Evolutionary conservation across 1,284 basidiomycete species (phyloP).

Genomic region (Prillingera fragicola): DNA sequence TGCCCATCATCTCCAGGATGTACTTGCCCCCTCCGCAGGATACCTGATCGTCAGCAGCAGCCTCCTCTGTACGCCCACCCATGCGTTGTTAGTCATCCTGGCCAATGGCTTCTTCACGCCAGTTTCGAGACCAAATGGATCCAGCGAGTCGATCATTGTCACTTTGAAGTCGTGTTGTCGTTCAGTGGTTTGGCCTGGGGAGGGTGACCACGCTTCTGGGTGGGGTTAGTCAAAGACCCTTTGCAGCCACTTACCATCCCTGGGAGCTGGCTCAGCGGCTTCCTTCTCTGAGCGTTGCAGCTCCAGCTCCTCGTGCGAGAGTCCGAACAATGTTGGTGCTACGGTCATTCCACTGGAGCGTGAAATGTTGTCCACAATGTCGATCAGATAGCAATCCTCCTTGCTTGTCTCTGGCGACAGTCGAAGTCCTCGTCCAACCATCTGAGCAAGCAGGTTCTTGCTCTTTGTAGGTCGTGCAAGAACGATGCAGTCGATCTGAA

Average conservation of each 20-base stretch:
- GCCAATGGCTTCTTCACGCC: conserved; percentile 25
- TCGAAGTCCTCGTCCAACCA: conserved; percentile 92
- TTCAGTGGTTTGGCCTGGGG: neutral
- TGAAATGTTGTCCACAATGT: conserved; percentile 75
- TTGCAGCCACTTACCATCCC: neutral
- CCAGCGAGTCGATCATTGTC: conserved; percentile 2
- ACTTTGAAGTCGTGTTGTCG: neutral
- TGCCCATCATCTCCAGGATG: conserved; percentile 71
- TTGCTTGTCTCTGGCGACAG: conserved; percentile 77
- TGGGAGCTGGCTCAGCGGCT: conserved; percentile 14
- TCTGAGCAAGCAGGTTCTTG: conserved; percentile 83
- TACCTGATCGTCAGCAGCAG: conserved; percentile 67
- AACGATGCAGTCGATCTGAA: conserved; percentile 75
- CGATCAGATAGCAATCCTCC: conserved; percentile 78
- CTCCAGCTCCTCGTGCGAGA: conserved; percentile 66
- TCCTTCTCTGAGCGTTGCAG: too few species aligned
- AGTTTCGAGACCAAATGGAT: conserved; percentile 22
- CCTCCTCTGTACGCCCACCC: conserved; percentile 23
- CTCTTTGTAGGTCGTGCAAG: conserved; percentile 83
- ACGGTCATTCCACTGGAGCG: conserved; percentile 70
- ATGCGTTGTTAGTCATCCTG: conserved; percentile 54
- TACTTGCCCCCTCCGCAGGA: conserved; percentile 68
- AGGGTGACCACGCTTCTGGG: neutral
- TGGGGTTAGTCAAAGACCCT: neutral
- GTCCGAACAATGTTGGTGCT: conserved; percentile 77